Percentiles rank a stretch among this genome's conserved stretches.
Conservation (phyloP, 192 early-diverging fungal species). For the Linnemannia exigua region DNA sequence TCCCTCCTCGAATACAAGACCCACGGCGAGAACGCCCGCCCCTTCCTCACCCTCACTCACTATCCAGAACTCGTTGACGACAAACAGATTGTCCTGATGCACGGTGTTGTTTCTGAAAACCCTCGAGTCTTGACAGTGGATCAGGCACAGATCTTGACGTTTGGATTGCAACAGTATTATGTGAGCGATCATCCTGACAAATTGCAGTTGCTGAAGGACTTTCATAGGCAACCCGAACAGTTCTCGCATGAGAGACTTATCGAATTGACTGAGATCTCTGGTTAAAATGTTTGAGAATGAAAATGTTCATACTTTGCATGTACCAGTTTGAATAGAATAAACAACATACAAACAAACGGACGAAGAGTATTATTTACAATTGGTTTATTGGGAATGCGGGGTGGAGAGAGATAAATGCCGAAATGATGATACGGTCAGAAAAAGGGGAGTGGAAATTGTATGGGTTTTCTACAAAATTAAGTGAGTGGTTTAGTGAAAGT, state of each 20-base stretch:
- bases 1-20: conserved; percentile 92
- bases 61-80: conserved; percentile 86
- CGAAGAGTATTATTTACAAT: conserved; percentile 17
- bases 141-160: conserved; percentile 85
- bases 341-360: neutral
- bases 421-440: neutral
- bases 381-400: conserved; percentile 9
- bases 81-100: conserved; percentile 93
- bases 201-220: conserved; percentile 76
- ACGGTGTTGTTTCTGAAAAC: conserved; percentile 77
- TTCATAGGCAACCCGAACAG: conserved; percentile 80
- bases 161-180: conserved; percentile 91
- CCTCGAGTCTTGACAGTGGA: conserved; percentile 67
- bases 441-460: neutral
- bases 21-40: conserved; percentile 80
- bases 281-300: conserved; percentile 25
- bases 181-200: conserved; percentile 79
- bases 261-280: conserved; percentile 53
- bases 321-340: neutral
- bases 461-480: neutral
- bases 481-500: conserved; percentile 43
- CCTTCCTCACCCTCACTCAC: conserved; percentile 88
- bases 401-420: neutral
- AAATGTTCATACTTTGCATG: neutral
- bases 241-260: conserved; percentile 82